Evolutionary conservation across 192 early-diverging fungal genomes (phyloP), one percentile per base, ranked within the genome.

Genomic region (Podila epicladia): DNA sequence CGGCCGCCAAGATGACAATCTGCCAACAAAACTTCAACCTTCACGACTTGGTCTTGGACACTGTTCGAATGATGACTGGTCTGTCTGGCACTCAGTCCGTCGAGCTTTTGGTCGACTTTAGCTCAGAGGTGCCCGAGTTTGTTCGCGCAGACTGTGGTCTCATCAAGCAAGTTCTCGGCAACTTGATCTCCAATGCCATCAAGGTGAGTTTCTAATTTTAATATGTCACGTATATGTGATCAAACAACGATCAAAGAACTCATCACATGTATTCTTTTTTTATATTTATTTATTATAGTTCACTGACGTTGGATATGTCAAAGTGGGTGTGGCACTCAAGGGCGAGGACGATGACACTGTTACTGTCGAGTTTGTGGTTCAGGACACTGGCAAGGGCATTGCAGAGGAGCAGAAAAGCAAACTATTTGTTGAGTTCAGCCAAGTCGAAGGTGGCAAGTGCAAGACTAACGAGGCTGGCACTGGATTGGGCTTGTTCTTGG

Each of bases 21-120:
- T 80, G 77, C 71, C 66, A 55, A 26, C 77, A 80, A 61, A 80
- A 80, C 58, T 80, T 80, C 67, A 80, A 80, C 49, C 69, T 80
- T 29, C 77, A 80, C 32, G 77, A 80, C n/a, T 71, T 80, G 15
- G 77, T 80, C 5, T 67, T 80, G 35, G 77, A 80, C 22, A 80
- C 77, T 24, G 61, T 65, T 20, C 55, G 77, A 32, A 80, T 80
- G 77, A 80, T 80, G 77, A 73, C 77, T 13, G 77, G 77, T 41
- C 71, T 80, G 37, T 73, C 77, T 24, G 77, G 77, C 0, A 80
- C 77, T 28, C 77, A 71, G 51, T 72, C 77, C 4, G 77, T 80
- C n/a, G 77, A 80, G 35, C 62, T 80, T 0, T n/a, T 80, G 49
- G 77, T 80, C 38, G 77, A 80, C 48, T 80, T 80, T 33, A 73